Conservation (phyloP, 768 basidiomycete genomes). For the Lyophyllum decastes region DNA sequence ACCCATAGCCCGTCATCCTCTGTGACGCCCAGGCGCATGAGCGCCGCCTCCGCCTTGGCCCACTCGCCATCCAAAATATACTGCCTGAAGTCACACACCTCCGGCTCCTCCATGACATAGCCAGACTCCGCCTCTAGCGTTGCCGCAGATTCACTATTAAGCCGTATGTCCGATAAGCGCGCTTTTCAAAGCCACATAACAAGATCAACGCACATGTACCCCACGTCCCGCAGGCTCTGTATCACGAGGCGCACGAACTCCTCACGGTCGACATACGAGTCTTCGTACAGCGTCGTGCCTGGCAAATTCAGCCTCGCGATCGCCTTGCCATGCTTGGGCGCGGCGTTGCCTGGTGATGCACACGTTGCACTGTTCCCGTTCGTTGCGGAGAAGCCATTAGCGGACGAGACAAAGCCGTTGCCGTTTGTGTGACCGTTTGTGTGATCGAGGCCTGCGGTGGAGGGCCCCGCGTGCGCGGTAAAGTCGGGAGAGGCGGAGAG, state of each 20-base stretch:
- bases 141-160: conserved; percentile 78
- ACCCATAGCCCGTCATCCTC: conserved; percentile 75
- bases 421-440: conserved; percentile 47
- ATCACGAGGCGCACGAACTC: conserved; percentile 89
- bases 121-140: conserved; percentile 93
- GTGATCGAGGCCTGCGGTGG: conserved; percentile 41
- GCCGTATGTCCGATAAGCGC: background rate
- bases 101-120: conserved; percentile 76
- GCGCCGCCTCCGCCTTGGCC: conserved; percentile 71
- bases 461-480: conserved; percentile 53
- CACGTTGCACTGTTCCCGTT: conserved; percentile 33
- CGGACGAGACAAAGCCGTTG: conserved; percentile 34
- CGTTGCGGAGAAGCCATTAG: conserved; percentile 39
- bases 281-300: conserved; percentile 76
- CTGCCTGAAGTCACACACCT: conserved; percentile 79
- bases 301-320: conserved; percentile 67
- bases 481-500: conserved; percentile 47
- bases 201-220: conserved; percentile 57
- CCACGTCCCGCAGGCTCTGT: conserved; percentile 88
- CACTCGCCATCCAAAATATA: conserved; percentile 81
- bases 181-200: background rate
- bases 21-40: conserved; percentile 68
- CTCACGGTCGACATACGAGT: conserved; percentile 80
- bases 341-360: conserved; percentile 21
- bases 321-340: conserved; percentile 46